These are phyloP conservation scores for Sugiyamaella mastotermitis DNA, from an alignment of 805 yeast species.

Conservation along the genomic window DNA sequence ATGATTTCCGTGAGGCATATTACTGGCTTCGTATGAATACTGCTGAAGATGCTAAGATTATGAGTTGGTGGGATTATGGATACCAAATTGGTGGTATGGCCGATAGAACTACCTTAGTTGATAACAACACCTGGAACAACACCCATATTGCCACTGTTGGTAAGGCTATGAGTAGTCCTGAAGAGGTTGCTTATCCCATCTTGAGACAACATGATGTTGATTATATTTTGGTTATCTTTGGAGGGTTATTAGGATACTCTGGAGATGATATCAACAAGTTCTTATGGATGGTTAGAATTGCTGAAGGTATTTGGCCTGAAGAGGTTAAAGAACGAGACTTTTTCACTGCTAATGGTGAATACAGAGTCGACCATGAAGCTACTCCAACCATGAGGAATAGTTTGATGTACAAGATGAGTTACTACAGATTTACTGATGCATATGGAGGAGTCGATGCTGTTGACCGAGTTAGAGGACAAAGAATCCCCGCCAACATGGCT, in stretches of 20 bases:
- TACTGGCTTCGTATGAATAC: slow-evolving; percentile 99
- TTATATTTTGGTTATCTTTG: slow-evolving; percentile 87
- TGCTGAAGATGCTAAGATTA: slow-evolving; percentile 87
- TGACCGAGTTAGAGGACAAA: slow-evolving; percentile 88
- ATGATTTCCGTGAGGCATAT: slow-evolving; percentile 97
- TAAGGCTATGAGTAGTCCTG: slow-evolving; percentile 89
- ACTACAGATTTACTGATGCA: slow-evolving; percentile 74
- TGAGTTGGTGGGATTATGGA: slow-evolving; percentile 99
- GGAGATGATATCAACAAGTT: slow-evolving; percentile 97
- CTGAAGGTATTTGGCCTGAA: slow-evolving; percentile 99
- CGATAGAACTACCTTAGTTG: slow-evolving; percentile 95
- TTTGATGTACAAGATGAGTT: slow-evolving; percentile 91
- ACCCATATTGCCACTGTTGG: slow-evolving; percentile 99
- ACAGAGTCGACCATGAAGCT: slow-evolving; percentile 77
- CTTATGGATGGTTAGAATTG: slow-evolving; percentile 96
- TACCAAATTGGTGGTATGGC: slow-evolving; percentile 99
- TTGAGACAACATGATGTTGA: slow-evolving; percentile 91
- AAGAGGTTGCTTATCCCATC: slow-evolving; percentile 82
- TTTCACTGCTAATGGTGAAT: slow-evolving; percentile 83
- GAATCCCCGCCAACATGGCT: slow-evolving; percentile 44
- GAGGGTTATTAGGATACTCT: slow-evolving; percentile 86
- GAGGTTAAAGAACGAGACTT: slow-evolving; percentile 80
- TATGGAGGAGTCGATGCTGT: slow-evolving; percentile 40
- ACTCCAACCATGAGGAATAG: slow-evolving; percentile 82
- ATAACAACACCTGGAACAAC: slow-evolving; percentile 98